Base-by-base conservation (phyloP, 1,284 basidiomycete species). In the Moniliella sp. region DNA sequence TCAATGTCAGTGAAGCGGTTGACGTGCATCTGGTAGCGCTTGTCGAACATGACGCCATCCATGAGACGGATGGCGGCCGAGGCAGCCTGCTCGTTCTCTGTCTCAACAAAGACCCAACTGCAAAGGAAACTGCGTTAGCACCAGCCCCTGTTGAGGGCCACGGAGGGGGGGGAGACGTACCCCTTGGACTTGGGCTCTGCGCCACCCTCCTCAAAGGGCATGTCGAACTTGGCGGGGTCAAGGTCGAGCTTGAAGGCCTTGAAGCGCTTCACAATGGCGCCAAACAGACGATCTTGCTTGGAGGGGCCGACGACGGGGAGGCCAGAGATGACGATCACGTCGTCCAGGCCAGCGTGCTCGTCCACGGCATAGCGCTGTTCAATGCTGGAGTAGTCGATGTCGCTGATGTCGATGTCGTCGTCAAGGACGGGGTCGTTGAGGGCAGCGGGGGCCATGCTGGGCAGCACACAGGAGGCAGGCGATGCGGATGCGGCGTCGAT, bases 1-100 rank as follows among this genome's bases (percentile, higher is more conserved):
- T 94, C 84, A 44, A 97, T 76, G 59, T 97, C 88, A 32, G 76
- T 74, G 61, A 97, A 93, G 42, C 75, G 75, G 66, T 86, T 86
- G 51, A 91, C 67, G 51, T 71, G 69, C 64, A 99, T 86, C 2
- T 73, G 76, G 65, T 94, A 86, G 57, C 75, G 84, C 46, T 82
- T 71, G 62, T 91, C 83, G 58, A 97, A 97, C 16, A 75, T 73
- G 60, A 79, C 73, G 25, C 78, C 76, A 59, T 97, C 71, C 65
- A 97, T 73, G 15, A 71, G 69, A 16, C 70, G 69, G 35, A 86
- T 69, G 19, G 86, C 84, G 39, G 75, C 67, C 36, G 73, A 69
- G 9, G 88, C 88, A 54, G 86, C 76, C 34, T 81, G 76, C 13
- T 70, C 67, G 38, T 69, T 76, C 34, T 73, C 74, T 62, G 86